Conservation (phyloP, 768 basidiomycete species). For the Neoboletus brunneissimus region DNA sequence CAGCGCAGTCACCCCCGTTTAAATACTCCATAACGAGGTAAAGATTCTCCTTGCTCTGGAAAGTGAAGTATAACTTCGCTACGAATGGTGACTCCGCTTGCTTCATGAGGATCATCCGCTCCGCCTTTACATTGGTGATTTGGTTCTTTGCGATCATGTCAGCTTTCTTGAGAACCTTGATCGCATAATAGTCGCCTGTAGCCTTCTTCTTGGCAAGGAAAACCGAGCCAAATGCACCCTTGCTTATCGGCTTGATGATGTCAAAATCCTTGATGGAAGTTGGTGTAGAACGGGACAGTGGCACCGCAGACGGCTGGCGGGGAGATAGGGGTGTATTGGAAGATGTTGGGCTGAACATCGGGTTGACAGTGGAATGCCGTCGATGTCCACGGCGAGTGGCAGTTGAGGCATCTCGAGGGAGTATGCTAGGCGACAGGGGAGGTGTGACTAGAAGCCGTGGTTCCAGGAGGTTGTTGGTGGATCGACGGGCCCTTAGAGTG, state of each 20-base stretch:
- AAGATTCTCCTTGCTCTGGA: slow-evolving; percentile 98
- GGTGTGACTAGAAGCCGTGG: slow-evolving; percentile 71
- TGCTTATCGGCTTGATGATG: slow-evolving; percentile 98
- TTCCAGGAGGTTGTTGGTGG: slow-evolving; percentile 59
- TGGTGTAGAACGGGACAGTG: slow-evolving; percentile 73
- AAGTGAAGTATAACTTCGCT: slow-evolving; percentile 96
- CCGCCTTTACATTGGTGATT: slow-evolving; percentile 99
- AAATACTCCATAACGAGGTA: slow-evolving; percentile 99
- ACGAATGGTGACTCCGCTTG: slow-evolving; percentile 98
- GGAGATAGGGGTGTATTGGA: slow-evolving; percentile 72
- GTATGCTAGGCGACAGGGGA: slow-evolving; percentile 58
- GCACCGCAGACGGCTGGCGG: slow-evolving; percentile 73
- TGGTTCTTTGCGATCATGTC: slow-evolving; percentile 99
- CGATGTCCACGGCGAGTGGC: slow-evolving; percentile 57
- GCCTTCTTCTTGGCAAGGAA: slow-evolving; percentile 98
- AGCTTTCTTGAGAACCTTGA: slow-evolving; percentile 99
- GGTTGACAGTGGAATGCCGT: slow-evolving; percentile 69
- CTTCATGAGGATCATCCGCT: slow-evolving; percentile 99
- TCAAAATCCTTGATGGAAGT: slow-evolving; percentile 99
- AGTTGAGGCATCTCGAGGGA: slow-evolving; percentile 49
- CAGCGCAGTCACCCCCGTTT: slow-evolving; percentile 96
- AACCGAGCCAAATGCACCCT: slow-evolving; percentile 97
- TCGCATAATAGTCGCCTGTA: slow-evolving; percentile 98
- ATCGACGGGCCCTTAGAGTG: slow-evolving; percentile 62
- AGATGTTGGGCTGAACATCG: slow-evolving; percentile 55